Conservation (phyloP, 108 stramenopile species). For the Cyclotella atomus region DNA sequence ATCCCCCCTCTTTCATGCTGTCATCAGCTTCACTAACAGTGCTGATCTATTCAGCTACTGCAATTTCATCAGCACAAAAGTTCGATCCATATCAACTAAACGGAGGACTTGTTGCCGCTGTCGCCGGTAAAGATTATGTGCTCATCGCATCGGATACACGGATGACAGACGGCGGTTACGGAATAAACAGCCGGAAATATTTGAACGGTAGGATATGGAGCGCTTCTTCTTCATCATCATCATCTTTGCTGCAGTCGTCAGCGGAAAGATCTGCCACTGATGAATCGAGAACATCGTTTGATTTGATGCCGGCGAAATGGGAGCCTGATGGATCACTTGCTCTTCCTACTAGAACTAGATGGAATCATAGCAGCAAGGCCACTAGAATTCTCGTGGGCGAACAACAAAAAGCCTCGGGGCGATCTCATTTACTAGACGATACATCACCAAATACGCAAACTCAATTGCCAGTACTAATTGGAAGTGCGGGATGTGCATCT, state of each 20-base stretch:
- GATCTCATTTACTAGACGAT: not conserved
- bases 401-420: not conserved
- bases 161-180: slow-evolving; percentile 72
- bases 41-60: not conserved
- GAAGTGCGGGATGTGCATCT: slow-evolving; percentile 75
- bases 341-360: slow-evolving; percentile 15
- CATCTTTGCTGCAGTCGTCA: not conserved
- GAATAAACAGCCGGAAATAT: slow-evolving; percentile 65
- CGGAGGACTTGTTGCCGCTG: slow-evolving; percentile 81
- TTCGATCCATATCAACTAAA: slow-evolving; percentile 86
- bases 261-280: not conserved
- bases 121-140: slow-evolving; percentile 74
- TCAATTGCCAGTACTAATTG: slow-evolving; percentile 60
- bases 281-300: not conserved
- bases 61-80: slow-evolving; percentile 14
- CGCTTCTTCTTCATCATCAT: slow-evolving; percentile 35
- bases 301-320: slow-evolving; percentile 1
- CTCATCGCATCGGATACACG: slow-evolving; percentile 78
- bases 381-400: not conserved
- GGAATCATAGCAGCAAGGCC: not conserved
- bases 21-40: not conserved
- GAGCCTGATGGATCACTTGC: slow-evolving; percentile 44
- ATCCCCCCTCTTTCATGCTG: too few species aligned
- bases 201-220: slow-evolving; percentile 71
- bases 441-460: not conserved